A percentile compares a stretch with the other conserved stretches of the same genome.
Evolutionary conservation across 2,329 filamentous ascomycete species (phyloP).

Genomic region (Phialophora tarda): DNA sequence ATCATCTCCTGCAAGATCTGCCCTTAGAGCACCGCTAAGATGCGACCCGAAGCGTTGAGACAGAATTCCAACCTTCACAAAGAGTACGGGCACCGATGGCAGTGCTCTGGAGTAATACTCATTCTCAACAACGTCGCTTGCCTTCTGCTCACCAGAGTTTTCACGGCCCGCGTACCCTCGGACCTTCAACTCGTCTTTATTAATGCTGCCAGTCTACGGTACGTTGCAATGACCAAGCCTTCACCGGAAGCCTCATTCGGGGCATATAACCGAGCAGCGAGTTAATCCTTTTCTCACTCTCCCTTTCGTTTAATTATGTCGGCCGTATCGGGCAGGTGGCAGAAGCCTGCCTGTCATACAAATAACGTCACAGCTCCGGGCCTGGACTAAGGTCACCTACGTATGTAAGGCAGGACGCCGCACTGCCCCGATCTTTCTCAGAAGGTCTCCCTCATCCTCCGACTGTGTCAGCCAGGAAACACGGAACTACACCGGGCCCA

Average conservation of each 20-base stretch:
- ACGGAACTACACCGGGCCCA: background rate
- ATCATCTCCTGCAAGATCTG: background rate
- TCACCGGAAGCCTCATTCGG: background rate
- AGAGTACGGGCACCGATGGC: background rate
- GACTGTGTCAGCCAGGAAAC: background rate
- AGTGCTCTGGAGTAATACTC: background rate
- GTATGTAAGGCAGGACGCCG: background rate
- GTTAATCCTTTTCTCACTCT: background rate
- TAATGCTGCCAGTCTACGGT: background rate
- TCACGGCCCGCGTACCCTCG: no score
- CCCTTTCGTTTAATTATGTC: background rate
- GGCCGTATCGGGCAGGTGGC: background rate
- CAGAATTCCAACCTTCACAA: no score
- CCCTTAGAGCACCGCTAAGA: background rate
- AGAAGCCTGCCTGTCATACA: background rate
- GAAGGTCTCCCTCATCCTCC: background rate
- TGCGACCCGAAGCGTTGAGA: background rate
- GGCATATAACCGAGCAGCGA: background rate
- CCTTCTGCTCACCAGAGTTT: background rate
- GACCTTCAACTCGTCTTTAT: background rate
- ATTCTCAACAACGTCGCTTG: background rate
- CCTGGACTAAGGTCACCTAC: no score
- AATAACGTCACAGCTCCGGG: no score
- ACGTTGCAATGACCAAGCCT: background rate
- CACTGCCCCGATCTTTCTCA: background rate